Conservation (phyloP, 768 basidiomycete genomes). For the Naganishia randhawae region DNA sequence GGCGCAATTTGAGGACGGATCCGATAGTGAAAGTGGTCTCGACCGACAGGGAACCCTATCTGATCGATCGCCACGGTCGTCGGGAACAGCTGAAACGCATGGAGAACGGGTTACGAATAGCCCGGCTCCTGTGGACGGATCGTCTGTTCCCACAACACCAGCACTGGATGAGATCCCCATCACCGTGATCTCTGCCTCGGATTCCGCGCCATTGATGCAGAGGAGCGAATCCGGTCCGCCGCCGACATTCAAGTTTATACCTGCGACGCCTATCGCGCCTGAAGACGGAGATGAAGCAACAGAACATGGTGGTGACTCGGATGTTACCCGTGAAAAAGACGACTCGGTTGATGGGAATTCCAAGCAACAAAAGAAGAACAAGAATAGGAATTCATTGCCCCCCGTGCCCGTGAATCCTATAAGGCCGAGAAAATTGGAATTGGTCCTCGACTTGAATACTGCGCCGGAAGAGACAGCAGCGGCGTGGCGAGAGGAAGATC, state of each 20-base stretch:
- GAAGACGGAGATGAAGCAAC: background rate
- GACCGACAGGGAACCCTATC: background rate
- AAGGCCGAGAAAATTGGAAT: constrained; percentile 13
- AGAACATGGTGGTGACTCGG: background rate
- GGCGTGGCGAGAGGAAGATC: background rate
- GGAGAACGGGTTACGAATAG: background rate
- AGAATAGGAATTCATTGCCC: constrained; percentile 9
- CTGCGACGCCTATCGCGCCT: constrained; percentile 15
- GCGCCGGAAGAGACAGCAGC: background rate
- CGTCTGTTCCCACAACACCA: background rate
- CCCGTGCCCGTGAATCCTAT: constrained; percentile 13
- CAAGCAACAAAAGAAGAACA: background rate
- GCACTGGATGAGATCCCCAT: background rate
- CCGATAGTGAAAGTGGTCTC: background rate
- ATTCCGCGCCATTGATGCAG: constrained; percentile 9
- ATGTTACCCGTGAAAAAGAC: background rate
- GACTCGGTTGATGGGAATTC: background rate
- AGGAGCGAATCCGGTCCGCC: constrained; percentile 6
- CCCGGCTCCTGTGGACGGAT: background rate
- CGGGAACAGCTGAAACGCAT: no score
- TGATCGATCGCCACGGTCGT: background rate
- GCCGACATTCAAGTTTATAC: constrained; percentile 20
- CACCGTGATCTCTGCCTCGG: background rate
- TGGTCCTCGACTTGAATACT: background rate
- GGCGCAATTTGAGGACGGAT: constrained; percentile 16